These are phyloP conservation scores for Penicillium brasilianum DNA, from an alignment of 2,329 filamentous ascomycete genomes.

Conservation along the genomic window DNA sequence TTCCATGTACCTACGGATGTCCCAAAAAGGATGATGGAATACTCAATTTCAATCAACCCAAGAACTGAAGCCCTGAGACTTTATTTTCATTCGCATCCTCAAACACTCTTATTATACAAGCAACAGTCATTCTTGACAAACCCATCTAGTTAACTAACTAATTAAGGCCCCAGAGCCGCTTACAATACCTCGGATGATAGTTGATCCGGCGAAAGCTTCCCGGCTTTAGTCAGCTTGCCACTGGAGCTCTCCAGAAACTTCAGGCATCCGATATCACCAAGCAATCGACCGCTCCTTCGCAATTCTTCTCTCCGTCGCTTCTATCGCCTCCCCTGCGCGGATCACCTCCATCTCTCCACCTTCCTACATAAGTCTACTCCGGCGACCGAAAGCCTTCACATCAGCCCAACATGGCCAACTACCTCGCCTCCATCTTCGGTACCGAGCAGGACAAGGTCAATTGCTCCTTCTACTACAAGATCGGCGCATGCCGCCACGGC, in stretches of 20 bases:
- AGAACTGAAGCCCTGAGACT: background rate
- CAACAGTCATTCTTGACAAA: background rate
- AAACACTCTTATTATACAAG: no score
- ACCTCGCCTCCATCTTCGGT: conserved; percentile 98
- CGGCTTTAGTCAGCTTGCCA: conserved; percentile 35
- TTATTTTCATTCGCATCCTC: no score
- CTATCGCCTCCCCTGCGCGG: background rate
- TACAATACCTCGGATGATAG: conserved; percentile 15
- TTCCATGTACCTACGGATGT: background rate
- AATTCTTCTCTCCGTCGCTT: conserved; percentile 7
- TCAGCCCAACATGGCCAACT: conserved; percentile 78
- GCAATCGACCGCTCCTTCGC: conserved; percentile 18
- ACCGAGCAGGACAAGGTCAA: conserved; percentile 99
- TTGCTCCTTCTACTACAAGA: conserved; percentile 99
- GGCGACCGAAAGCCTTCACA: background rate
- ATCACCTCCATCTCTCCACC: conserved; percentile 1
- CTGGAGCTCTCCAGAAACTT: conserved; percentile 45
- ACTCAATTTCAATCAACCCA: no score
- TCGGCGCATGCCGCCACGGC: conserved; percentile 96
- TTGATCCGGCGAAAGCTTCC: conserved; percentile 22
- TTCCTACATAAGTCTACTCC: background rate
- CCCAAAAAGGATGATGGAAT: no score
- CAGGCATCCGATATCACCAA: conserved; percentile 31
- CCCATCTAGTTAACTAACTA: no score
- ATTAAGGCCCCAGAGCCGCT: background rate